Conservation (phyloP, 306 rosid genomes). For the Comarum palustre region DNA sequence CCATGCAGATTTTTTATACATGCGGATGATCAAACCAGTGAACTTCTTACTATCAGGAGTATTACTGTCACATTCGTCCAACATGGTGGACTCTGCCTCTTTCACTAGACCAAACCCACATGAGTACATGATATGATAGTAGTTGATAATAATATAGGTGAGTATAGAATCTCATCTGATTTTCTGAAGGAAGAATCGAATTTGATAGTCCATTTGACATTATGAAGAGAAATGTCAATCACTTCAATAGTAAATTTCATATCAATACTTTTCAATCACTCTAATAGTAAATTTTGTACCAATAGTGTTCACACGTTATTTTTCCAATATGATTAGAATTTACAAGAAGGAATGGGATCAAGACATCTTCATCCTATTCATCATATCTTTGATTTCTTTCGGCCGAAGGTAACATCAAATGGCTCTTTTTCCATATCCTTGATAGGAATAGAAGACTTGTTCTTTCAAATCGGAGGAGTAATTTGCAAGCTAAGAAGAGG, state of each 20-base stretch:
- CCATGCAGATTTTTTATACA: no score
- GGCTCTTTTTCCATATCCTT: background rate
- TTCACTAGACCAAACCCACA: no score
- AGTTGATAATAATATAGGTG: background rate
- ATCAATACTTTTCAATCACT: background rate
- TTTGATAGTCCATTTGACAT: background rate
- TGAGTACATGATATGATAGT: background rate
- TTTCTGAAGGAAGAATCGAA: background rate
- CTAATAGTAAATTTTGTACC: background rate
- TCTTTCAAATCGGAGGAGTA: background rate
- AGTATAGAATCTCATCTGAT: background rate
- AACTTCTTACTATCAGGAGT: no score
- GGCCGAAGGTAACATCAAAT: background rate
- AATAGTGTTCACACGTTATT: no score
- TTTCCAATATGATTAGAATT: background rate
- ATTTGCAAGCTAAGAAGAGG: background rate
- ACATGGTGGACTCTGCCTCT: no score
- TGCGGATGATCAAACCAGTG: no score
- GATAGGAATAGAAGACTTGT: background rate
- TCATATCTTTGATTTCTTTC: conserved; percentile 1
- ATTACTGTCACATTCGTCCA: no score
- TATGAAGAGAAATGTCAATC: background rate
- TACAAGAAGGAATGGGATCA: background rate
- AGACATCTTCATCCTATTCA: background rate
- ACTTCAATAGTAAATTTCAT: background rate